phyloP scores from a whole-genome alignment of 2,329 filamentous ascomycete species.

The Coniochaeta hoffmannii region DNA sequence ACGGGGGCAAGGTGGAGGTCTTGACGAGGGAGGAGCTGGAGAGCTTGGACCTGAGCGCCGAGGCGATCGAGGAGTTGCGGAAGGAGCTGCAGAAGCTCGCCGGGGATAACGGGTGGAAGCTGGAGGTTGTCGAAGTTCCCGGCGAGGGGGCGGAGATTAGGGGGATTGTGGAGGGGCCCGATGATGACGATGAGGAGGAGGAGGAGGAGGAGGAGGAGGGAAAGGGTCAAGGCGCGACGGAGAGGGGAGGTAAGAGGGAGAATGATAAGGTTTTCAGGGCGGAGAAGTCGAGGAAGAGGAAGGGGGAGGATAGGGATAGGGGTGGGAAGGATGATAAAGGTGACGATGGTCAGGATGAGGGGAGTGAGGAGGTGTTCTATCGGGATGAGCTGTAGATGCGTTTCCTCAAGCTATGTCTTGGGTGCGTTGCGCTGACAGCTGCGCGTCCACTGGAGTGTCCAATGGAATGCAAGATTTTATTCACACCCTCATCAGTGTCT shows the following conservation, averaged over 20 bases:
- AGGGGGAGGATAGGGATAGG: slow-evolving; percentile 8
- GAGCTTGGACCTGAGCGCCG: slow-evolving; percentile 57
- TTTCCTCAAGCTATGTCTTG: too few species aligned
- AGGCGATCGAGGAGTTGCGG: slow-evolving; percentile 62
- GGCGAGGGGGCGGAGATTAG: slow-evolving; percentile 55
- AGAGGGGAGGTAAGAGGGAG: slow-evolving; percentile 12
- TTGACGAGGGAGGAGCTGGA: slow-evolving; percentile 61
- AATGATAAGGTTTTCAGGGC: slow-evolving; percentile 10
- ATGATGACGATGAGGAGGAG: slow-evolving; percentile 36
- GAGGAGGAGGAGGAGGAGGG: slow-evolving; percentile 10
- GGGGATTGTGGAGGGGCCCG: slow-evolving; percentile 57
- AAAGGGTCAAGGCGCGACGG: slow-evolving; percentile 12
- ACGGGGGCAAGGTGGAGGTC: slow-evolving; percentile 54
- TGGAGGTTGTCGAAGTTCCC: slow-evolving; percentile 69
- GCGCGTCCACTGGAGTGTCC: too few species aligned
- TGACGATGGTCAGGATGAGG: slow-evolving; percentile 17
- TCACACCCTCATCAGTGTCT: too few species aligned
- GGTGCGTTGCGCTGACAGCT: too few species aligned
- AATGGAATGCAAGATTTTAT: too few species aligned
- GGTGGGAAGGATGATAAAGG: slow-evolving; percentile 7
- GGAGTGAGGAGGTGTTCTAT: slow-evolving; percentile 37
- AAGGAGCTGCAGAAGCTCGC: slow-evolving; percentile 62
- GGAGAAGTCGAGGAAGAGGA: slow-evolving; percentile 19
- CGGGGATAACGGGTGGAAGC: slow-evolving; percentile 66
- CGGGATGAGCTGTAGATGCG: slow-evolving; percentile 43